A percentile compares a stretch with the other conserved stretches of the same genome.
Conservation (phyloP, 768 basidiomycete genomes). For the Serendipita sp. region DNA sequence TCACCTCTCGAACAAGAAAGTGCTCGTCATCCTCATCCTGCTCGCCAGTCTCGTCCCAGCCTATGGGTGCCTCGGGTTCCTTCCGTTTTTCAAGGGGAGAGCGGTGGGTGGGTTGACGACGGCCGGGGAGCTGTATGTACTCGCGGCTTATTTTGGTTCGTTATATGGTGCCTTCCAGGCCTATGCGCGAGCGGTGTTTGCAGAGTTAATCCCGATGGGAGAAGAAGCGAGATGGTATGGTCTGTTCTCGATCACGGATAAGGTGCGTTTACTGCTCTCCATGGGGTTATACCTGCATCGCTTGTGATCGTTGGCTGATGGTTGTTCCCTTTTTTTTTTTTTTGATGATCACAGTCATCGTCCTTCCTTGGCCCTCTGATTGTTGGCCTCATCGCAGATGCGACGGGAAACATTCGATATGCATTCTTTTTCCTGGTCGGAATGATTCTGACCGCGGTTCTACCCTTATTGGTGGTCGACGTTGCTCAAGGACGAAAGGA, state of each 20-base stretch:
- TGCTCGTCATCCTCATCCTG: slow-evolving; percentile 51
- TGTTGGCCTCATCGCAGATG: slow-evolving; percentile 75
- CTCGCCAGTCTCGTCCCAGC: slow-evolving; percentile 51
- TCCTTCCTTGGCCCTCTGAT: slow-evolving; percentile 84
- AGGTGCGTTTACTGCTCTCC: slow-evolving; percentile 27
- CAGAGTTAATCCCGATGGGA: slow-evolving; percentile 69
- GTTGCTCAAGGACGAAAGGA: slow-evolving; percentile 45
- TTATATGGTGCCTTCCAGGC: slow-evolving; percentile 86
- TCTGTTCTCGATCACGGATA: slow-evolving; percentile 81
- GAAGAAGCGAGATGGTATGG: slow-evolving; percentile 86
- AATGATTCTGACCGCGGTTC: slow-evolving; percentile 71
- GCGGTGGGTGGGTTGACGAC: slow-evolving; percentile 63
- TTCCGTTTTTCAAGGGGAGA: slow-evolving; percentile 29
- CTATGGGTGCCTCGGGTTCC: slow-evolving; percentile 73
- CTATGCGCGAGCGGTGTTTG: slow-evolving; percentile 74
- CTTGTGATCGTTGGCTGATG: not conserved
- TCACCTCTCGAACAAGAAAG: slow-evolving; percentile 47
- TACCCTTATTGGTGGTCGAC: slow-evolving; percentile 55
- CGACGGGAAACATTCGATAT: slow-evolving; percentile 81
- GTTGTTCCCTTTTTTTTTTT: not conserved
- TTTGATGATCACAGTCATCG: slow-evolving; percentile 39
- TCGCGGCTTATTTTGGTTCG: slow-evolving; percentile 71
- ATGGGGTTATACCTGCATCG: not conserved
- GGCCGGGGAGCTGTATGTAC: slow-evolving; percentile 66
- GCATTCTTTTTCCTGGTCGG: slow-evolving; percentile 74